Evolutionary conservation across 176 grass and related monocot genomes (phyloP), one percentile per base, ranked within the genome.

Genomic region (Typha latifolia): DNA sequence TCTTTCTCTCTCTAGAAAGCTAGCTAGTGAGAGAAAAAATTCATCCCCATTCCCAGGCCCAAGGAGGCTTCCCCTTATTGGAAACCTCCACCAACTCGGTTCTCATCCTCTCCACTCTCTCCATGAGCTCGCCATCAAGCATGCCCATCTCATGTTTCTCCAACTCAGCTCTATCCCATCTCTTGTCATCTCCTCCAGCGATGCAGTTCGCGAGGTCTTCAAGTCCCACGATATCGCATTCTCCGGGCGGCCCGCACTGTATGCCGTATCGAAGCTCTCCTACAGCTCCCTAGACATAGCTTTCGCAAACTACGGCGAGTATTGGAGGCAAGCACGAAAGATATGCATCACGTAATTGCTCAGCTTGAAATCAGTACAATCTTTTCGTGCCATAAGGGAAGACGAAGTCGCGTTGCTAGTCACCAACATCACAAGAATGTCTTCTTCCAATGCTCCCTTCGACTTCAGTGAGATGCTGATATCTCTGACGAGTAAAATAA

Each of bases 31-130:
- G 4, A 3, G 4, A 34, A 34, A 34, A 3, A 34, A 34, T 34
- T 43, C 29, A 6, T 49, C 56, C 1, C 57, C 62, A 0, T 31
- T 79, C 16, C 81, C 76, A 2, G 8, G 79, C 1, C 78, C 90
- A 1, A 74, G 72, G 67, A 82, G 69, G 48, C 57, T 95, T 18
- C 90, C 90, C 0, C 0, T 95, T 70, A 67, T 90, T 67, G 90
- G 90, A 51, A 95, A 95, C 76, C 90, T 90, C 34, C 86, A 90
- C 74, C 83, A 90, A 69, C 67, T 95, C 21, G 74, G 86, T n/a
- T 18, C 66, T 5, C 72, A 69, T 56, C 83, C 83, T 48, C 81
- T 86, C 51, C 47, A 66, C 27, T 50, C 81, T 34, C 86, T 95
- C 21, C 64, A 79, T 26, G 48, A 12, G 14, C 80, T 95, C 31